These are phyloP conservation scores for Clavispora fructus DNA, from an alignment of 805 yeast genomes.

Conservation along the genomic window DNA sequence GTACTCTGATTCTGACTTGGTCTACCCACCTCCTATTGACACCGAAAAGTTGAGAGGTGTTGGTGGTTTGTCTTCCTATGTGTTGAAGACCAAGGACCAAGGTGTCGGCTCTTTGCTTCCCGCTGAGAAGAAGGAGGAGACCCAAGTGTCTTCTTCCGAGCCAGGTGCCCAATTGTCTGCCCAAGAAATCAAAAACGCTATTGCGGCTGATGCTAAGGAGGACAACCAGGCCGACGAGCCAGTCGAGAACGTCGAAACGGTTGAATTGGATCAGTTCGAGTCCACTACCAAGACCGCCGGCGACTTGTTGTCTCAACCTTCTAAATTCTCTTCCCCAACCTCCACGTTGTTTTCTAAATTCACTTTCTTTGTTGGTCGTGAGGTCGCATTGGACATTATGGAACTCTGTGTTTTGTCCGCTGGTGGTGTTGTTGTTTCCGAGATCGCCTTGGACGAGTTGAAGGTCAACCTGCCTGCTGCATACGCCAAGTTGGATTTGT, in stretches of 20 bases:
- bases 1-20: constrained; percentile 77
- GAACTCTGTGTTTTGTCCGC: constrained; percentile 82
- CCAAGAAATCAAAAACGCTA: constrained; percentile 44
- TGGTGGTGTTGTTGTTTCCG: constrained; percentile 84
- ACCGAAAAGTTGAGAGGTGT: constrained; percentile 68
- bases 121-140: constrained; percentile 8
- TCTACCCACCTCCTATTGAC: constrained; percentile 88
- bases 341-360: constrained; percentile 66
- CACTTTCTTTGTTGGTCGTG: constrained; percentile 87
- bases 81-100: constrained; percentile 53
- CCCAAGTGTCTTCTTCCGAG: constrained; percentile 5
- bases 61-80: constrained; percentile 83
- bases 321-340: constrained; percentile 47
- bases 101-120: constrained; percentile 37
- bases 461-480: constrained; percentile 42
- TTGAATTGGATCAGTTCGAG: constrained; percentile 67
- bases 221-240: constrained; percentile 26
- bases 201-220: constrained; percentile 40
- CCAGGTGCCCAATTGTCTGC: constrained; percentile 30
- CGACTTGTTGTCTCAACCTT: constrained; percentile 69
- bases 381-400: constrained; percentile 86
- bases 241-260: constrained; percentile 15
- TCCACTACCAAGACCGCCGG: constrained; percentile 55
- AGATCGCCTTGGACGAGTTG: constrained; percentile 78
- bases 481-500: constrained; percentile 50